Base-by-base conservation (phyloP, 2,329 filamentous ascomycete species). In the Didymella pomorum region DNA sequence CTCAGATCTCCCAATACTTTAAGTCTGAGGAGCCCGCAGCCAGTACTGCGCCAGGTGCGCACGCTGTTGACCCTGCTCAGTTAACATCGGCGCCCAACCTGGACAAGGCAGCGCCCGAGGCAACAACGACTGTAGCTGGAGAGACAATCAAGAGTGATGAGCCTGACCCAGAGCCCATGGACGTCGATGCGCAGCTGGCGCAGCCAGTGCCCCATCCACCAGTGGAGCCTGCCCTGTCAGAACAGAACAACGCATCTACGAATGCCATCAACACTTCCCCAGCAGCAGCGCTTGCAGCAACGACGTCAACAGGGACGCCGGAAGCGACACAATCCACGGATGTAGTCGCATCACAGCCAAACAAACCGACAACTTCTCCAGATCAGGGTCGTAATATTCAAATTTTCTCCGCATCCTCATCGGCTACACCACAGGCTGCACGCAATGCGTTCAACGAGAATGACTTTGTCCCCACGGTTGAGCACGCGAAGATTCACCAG, bases 1-100 rank as follows among this genome's bases (percentile, higher is more conserved):
- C 82, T 45, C 85, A 94, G 71, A 97, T 98, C 61, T 84, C 85
- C 21, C 82, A 87, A 63, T 93, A 90, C 71, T 96, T 96, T 76
- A 86, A 84, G 49, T 72, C 75, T 23, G 70, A 77, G 6, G 73
- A 79, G 8, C 64, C 64, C 50, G 53, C 58, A 52, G 37, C 67
- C 23, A 64, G 60, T 45, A 65, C 70, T 41, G 71, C 71, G 29
- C 66, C 69, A 52, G 64, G 71, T 42, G 71, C 69, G 11, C 72
- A 74, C 63, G 62, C 72, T 20, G 65, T 59, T 14, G 67, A 65
- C 49, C 48, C 70, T 56, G 44, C 70, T 60, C 71, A 73, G 65
- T 31, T 69, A 67, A 59, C 62, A 60, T 66, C 70, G 47, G 53
- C 65, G 35, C 71, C 70, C 3, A 60, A 61, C 20, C 55, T 56